These are phyloP conservation scores for Cenchrus americanus DNA, from an alignment of 176 grass and related monocot genomes.

Conservation along the genomic window DNA sequence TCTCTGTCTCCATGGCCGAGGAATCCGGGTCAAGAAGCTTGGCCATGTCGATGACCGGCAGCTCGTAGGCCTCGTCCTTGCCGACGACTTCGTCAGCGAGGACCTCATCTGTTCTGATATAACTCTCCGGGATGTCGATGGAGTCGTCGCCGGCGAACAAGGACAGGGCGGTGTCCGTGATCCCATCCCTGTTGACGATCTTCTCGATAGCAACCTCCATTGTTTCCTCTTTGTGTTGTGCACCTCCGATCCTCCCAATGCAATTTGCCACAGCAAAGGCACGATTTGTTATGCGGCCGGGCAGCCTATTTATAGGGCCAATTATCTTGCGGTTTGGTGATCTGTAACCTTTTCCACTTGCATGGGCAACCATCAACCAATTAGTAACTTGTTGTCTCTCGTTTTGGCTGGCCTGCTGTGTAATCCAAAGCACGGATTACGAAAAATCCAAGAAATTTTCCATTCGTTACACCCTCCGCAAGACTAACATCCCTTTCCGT, in stretches of 20 bases:
- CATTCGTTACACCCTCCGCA: not conserved
- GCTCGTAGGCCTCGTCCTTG: conserved; percentile 5
- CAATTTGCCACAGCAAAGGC: not conserved
- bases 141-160: not conserved
- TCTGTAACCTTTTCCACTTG: no score
- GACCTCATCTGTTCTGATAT: not conserved
- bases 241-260: not conserved
- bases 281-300: not conserved
- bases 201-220: not conserved
- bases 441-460: no score
- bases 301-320: not conserved
- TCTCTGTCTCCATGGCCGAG: not conserved
- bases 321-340: not conserved
- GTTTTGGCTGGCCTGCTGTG: no score
- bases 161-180: not conserved
- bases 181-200: not conserved
- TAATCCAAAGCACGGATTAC: no score
- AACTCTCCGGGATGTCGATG: not conserved
- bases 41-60: conserved; percentile 27
- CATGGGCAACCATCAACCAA: no score
- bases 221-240: not conserved
- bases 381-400: no score
- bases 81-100: not conserved
- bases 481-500: no score
- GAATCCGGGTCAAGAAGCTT: conserved; percentile 12